phyloP scores from a whole-genome alignment of 108 stramenopile species.

The Conticribra weissflogii region DNA sequence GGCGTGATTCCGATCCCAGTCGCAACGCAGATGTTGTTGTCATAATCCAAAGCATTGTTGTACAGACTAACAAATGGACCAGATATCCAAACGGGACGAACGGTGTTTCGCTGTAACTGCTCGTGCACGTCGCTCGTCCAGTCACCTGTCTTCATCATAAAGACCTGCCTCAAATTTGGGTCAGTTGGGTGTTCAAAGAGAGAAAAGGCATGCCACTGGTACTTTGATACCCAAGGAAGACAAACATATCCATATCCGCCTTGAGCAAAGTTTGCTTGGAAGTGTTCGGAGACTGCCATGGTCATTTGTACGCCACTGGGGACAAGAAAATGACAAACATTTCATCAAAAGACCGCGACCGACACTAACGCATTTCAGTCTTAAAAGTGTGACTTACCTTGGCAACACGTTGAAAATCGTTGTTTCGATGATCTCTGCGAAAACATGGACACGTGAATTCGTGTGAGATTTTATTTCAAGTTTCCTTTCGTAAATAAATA shows the following conservation, averaged over 20 bases:
- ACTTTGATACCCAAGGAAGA: conserved; percentile 47
- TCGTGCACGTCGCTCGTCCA: conserved; percentile 53
- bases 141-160: conserved; percentile 53
- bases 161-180: conserved; percentile 43
- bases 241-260: conserved; percentile 53
- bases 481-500: no score
- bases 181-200: conserved; percentile 51
- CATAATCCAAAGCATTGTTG: conserved; percentile 45
- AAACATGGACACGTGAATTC: neutral
- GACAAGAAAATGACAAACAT: no score
- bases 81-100: conserved; percentile 51
- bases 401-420: conserved; percentile 39
- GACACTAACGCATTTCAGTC: no score
- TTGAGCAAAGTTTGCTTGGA: conserved; percentile 35
- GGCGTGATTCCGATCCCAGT: conserved; percentile 62
- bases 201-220: conserved; percentile 62
- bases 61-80: conserved; percentile 60
- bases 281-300: conserved; percentile 38
- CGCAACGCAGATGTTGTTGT: conserved; percentile 53
- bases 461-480: no score
- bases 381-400: conserved; percentile 16
- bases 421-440: conserved; percentile 49
- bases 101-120: conserved; percentile 38
- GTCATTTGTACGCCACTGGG: conserved; percentile 42
- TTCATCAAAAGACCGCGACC: no score